Evolutionary conservation across 257 asterid species (phyloP).

Genomic region (Solanum medicagineum): DNA sequence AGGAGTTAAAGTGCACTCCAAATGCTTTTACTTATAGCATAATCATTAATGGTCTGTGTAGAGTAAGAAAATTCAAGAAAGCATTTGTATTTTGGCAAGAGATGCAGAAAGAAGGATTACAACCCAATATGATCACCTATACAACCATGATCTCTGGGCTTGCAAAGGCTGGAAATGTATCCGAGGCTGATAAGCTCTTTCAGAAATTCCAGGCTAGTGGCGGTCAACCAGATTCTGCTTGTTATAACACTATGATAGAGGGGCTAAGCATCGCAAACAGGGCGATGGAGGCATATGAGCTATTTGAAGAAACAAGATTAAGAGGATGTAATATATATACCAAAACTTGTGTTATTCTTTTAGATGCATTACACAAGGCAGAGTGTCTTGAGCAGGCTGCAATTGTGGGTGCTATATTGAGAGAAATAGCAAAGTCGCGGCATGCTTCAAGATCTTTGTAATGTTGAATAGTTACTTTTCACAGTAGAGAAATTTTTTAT

Average conservation of each 20-base stretch:
- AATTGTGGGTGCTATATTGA: constrained; percentile 78
- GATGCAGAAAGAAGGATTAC: constrained; percentile 83
- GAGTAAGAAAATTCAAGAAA: constrained; percentile 77
- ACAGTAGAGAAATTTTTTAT: neutral
- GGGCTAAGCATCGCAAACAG: constrained; percentile 66
- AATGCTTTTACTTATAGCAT: constrained; percentile 54
- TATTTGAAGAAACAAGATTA: constrained; percentile 77
- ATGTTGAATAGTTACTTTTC: neutral
- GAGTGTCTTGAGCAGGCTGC: constrained; percentile 95
- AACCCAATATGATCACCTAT: constrained; percentile 63
- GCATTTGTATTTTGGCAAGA: constrained; percentile 98
- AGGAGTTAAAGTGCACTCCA: constrained; percentile 67
- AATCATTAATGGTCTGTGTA: constrained; percentile 77
- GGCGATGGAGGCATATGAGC: constrained; percentile 68
- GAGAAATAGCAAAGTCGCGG: constrained; percentile 81
- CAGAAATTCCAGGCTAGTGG: constrained; percentile 66
- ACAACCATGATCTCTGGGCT: constrained; percentile 92
- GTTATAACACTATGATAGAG: constrained; percentile 82
- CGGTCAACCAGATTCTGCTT: constrained; percentile 85
- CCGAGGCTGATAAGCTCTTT: constrained; percentile 62
- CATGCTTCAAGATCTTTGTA: constrained; percentile 72
- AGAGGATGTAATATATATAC: constrained; percentile 69
- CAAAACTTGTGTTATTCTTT: constrained; percentile 75
- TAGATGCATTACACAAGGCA: constrained; percentile 85
- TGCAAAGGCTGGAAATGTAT: constrained; percentile 82